phyloP scores from a whole-genome alignment of 345 rosid species.

The Arabidopsis suecica region DNA sequence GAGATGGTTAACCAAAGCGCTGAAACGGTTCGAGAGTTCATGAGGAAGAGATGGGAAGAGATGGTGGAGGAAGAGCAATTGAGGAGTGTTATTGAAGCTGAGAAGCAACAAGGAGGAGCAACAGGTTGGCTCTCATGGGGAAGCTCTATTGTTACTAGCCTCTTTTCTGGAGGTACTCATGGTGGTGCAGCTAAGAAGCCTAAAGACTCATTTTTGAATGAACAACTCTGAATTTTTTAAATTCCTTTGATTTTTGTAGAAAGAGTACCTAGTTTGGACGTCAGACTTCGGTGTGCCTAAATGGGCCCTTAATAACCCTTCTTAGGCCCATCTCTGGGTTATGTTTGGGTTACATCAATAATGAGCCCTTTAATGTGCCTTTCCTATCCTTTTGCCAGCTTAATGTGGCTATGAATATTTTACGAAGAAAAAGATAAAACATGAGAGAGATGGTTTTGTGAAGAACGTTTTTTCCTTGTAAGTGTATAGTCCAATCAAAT shows the following conservation, averaged over 20 bases:
- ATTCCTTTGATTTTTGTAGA: neutral
- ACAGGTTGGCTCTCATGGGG: constrained; percentile 85
- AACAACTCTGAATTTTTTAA: constrained; percentile 23
- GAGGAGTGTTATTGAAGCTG: constrained; percentile 57
- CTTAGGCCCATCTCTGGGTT: neutral
- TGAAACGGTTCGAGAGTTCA: constrained; percentile 66
- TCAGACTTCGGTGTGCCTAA: neutral
- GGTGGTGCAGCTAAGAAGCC: constrained; percentile 37
- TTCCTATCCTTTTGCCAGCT: neutral
- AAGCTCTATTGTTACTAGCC: constrained; percentile 57
- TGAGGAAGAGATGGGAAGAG: constrained; percentile 81
- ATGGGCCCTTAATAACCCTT: neutral
- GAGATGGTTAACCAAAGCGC: constrained; percentile 66
- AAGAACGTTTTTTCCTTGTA: too few relatives aligned
- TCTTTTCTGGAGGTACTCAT: constrained; percentile 52
- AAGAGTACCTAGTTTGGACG: neutral
- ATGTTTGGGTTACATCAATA: too few relatives aligned
- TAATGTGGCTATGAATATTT: neutral
- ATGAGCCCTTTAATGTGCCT: neutral
- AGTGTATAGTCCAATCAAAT: too few relatives aligned
- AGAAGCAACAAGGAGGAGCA: constrained; percentile 58
- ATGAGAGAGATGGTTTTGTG: too few relatives aligned
- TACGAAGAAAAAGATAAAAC: neutral
- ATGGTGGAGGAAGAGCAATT: constrained; percentile 68
- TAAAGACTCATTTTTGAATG: constrained; percentile 38